A percentile compares a stretch with the other conserved stretches of the same genome.
These are phyloP conservation scores for Apostasia ramifera DNA, from an alignment of 106 monocot genomes.

Conservation along the genomic window DNA sequence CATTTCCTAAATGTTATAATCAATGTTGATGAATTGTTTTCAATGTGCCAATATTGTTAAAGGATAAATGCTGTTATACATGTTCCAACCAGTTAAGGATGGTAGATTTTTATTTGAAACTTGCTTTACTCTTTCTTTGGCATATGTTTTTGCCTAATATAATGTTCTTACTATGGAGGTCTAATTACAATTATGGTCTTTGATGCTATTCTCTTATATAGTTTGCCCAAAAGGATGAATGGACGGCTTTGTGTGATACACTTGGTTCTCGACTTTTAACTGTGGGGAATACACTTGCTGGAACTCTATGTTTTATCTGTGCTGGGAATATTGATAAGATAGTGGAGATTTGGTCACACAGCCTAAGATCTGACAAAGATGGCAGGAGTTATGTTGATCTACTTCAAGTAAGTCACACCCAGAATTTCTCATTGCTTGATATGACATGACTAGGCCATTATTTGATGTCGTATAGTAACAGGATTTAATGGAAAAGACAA, in stretches of 20 bases:
- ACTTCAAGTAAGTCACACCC: slow-evolving; percentile 58
- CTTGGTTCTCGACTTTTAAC: slow-evolving; percentile 83
- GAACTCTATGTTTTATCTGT: slow-evolving; percentile 93
- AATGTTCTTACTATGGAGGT: neutral
- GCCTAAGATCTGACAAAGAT: slow-evolving; percentile 50
- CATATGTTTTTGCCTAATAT: neutral
- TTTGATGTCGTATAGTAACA: slow-evolving; percentile 14
- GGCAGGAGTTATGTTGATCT: slow-evolving; percentile 74
- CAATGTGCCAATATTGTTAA: too few species aligned
- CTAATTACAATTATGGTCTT: neutral
- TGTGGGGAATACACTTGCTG: slow-evolving; percentile 70
- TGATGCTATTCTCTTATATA: slow-evolving; percentile 20
- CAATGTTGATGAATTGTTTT: too few species aligned
- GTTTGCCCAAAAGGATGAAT: slow-evolving; percentile 92
- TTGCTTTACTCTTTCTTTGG: neutral
- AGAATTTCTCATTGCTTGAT: neutral
- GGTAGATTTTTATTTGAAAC: neutral
- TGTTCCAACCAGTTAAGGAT: neutral
- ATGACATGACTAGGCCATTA: neutral
- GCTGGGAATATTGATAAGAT: slow-evolving; percentile 96
- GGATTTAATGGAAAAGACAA: slow-evolving; percentile 98
- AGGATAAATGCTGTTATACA: too few species aligned
- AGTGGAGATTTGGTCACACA: slow-evolving; percentile 90
- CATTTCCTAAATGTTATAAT: too few species aligned
- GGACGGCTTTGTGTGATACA: slow-evolving; percentile 76